Percentiles rank a stretch among this genome's conserved stretches.
These are phyloP conservation scores for Phoenix dactylifera DNA, from an alignment of 176 grass and related monocot genomes.

Conservation along the genomic window DNA sequence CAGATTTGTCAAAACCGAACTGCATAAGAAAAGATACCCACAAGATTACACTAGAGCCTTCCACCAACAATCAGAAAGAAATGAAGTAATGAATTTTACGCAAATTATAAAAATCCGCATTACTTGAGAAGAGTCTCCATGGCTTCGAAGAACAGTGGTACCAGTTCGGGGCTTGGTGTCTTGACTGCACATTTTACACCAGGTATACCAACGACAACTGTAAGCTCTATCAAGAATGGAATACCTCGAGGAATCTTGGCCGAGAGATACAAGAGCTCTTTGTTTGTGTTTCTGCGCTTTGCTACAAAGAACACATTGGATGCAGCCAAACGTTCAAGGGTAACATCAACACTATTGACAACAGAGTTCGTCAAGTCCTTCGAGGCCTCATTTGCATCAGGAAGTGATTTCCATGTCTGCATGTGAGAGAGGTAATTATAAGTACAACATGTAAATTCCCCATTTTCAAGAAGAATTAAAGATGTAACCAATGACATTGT, in stretches of 20 bases:
- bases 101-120: neutral
- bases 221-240: constrained; percentile 88
- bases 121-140: constrained; percentile 74
- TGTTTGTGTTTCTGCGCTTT: constrained; percentile 80
- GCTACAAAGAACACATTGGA: constrained; percentile 93
- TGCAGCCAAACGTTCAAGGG: constrained; percentile 49
- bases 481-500: too few species aligned
- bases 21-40: too few species aligned
- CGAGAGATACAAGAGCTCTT: constrained; percentile 67
- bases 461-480: too few species aligned
- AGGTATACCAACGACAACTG: constrained; percentile 48
- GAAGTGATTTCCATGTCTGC: constrained; percentile 93
- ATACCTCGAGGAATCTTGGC: constrained; percentile 58
- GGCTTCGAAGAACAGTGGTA: constrained; percentile 76
- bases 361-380: constrained; percentile 51
- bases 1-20: too few species aligned
- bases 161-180: constrained; percentile 70
- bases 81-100: too few species aligned
- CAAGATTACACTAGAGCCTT: too few species aligned
- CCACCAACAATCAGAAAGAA: too few species aligned
- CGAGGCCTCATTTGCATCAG: constrained; percentile 68
- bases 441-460: too few species aligned
- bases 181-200: constrained; percentile 88
- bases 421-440: neutral
- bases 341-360: constrained; percentile 72